phyloP scores from a whole-genome alignment of 352 stramenopile species.

The Phytophthora chlamydospora region DNA sequence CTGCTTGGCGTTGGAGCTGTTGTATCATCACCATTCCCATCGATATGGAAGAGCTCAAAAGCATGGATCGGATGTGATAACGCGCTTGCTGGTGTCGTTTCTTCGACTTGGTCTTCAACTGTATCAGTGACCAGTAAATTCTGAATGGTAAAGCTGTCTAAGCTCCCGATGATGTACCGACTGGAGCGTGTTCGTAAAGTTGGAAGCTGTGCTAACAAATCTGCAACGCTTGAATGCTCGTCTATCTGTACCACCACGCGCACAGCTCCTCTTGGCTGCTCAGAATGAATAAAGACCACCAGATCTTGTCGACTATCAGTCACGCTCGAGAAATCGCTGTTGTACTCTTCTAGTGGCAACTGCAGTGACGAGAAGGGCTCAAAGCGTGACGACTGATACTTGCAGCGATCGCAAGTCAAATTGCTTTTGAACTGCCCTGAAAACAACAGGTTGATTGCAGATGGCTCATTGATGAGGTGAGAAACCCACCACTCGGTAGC shows the following conservation, averaged over 20 bases:
- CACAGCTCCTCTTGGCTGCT: constrained; percentile 20
- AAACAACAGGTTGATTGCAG: constrained; percentile 96
- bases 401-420: constrained; percentile 90
- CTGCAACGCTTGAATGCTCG: constrained; percentile 8
- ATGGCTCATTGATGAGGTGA: constrained; percentile 94
- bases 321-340: neutral
- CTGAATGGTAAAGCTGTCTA: constrained; percentile 41
- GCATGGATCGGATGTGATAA: constrained; percentile 39
- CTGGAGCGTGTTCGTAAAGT: neutral
- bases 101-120: constrained; percentile 8
- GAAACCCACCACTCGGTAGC: constrained; percentile 98
- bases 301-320: constrained; percentile 24
- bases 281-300: constrained; percentile 46
- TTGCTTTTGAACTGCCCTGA: constrained; percentile 97
- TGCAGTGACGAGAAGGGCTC: constrained; percentile 89
- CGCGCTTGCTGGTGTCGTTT: constrained; percentile 14
- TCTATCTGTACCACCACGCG: constrained; percentile 5
- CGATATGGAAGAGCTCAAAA: constrained; percentile 38
- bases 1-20: neutral
- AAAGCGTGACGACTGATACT: constrained; percentile 81
- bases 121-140: constrained; percentile 38
- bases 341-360: constrained; percentile 44
- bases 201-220: constrained; percentile 9
- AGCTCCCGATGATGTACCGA: constrained; percentile 14
- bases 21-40: constrained; percentile 9